Evolutionary conservation across 140 eudicot genomes (phyloP), one percentile per base, ranked within the genome.

Genomic region (Anethum foeniculum): DNA sequence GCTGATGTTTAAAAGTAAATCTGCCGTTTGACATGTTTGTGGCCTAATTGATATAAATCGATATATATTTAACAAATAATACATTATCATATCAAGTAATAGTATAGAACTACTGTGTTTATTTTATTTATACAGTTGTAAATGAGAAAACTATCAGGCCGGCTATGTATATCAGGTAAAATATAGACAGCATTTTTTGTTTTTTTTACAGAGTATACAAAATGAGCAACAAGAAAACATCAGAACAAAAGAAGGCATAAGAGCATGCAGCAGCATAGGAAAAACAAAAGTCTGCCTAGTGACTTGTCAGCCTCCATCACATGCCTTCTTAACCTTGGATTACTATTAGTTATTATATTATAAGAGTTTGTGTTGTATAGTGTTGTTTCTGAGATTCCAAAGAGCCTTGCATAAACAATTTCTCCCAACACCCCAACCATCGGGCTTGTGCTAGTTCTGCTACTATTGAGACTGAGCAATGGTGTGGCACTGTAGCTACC

Each of bases 381-480:
- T 30, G 88, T 77, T 25, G 91, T 67, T 44, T 83, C 84, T 2
- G 91, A 54, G 41, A 82, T 82, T 71, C 94, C 97, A 60, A 91
- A 91, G 5, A 89, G 79, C 81, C 93, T 85, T 18, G 85, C 85
- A 58, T 86, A 88, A 46, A 91, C 88, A 82, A 91, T 91, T 77
- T 88, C 93, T n/a, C 92, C 96, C 23, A 91, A 85, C 88, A 91
- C 83, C 34, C 90, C 90, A 2, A 87, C 80, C 72, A 87, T 82
- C 1, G 97, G 96, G 27, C 88, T 89, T n/a, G 80, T 65, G 16
- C 81, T 75, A 49, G 52, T 81, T 21, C 86, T 71, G 44, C 87
- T 85, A 68, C 86, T 62, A 25, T 3, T 83, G 69, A 82, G 41
- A 36, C 71, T 58, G 18, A 76, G 46, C 87, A 76, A 67, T 32